These are phyloP conservation scores for Helminthosporium solani DNA, from an alignment of 2,329 filamentous ascomycete species.

Conservation along the genomic window DNA sequence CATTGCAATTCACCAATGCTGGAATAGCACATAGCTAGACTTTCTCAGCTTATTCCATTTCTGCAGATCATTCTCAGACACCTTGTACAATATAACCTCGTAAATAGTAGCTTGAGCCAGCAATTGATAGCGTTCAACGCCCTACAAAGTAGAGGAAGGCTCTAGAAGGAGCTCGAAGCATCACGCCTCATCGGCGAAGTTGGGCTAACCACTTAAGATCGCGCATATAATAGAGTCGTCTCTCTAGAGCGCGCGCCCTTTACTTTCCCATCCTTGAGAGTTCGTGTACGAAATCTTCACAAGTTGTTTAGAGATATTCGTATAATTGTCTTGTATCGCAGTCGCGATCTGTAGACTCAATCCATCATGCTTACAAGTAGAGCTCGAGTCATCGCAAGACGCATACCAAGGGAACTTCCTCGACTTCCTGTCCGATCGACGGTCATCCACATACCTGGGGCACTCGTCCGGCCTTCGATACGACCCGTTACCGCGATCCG, in stretches of 20 bases:
- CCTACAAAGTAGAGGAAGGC: not conserved
- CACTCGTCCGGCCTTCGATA: constrained; percentile 16
- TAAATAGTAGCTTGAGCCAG: too few relatives aligned
- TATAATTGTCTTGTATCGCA: not conserved
- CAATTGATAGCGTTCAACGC: not conserved
- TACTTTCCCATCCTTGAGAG: not conserved
- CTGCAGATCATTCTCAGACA: too few relatives aligned
- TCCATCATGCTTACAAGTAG: constrained; percentile 41
- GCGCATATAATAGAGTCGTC: constrained; percentile 25
- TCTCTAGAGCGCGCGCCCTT: constrained; percentile 6
- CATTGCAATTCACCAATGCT: too few relatives aligned
- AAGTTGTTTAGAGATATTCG: too few relatives aligned
- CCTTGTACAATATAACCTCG: too few relatives aligned
- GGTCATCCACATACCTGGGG: constrained; percentile 23
- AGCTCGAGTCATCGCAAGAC: constrained; percentile 39
- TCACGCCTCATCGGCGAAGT: constrained; percentile 6
- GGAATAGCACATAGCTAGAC: too few relatives aligned
- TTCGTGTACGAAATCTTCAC: too few relatives aligned
- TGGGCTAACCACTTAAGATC: not conserved
- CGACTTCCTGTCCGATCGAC: constrained; percentile 17
- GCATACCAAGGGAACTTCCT: constrained; percentile 24
- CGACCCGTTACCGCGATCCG: constrained; percentile 50
- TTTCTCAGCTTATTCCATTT: too few relatives aligned
- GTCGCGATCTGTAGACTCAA: constrained; percentile 3
- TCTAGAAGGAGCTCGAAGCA: constrained; percentile 21